Evolutionary conservation across 1,139 yeast genomes (phyloP), one percentile per base, ranked within the genome.

Genomic region (Pichia sp.): DNA sequence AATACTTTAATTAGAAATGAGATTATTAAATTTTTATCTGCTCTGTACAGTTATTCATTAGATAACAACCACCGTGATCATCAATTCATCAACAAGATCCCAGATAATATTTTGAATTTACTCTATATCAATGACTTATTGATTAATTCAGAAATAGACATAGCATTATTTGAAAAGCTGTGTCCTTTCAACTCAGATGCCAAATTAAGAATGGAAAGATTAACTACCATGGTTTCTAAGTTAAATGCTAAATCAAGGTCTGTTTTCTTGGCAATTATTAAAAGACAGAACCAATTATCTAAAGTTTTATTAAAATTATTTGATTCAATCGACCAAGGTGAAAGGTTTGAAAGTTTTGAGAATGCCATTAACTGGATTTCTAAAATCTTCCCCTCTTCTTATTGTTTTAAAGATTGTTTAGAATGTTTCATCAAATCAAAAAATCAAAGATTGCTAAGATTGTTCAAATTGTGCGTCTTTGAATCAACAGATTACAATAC

Each of bases 81-180:
- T 25, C 27, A 9, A 15, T 59, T 79, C 18, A 68, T 80, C 23
- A 67, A 69, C 4, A 74, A 76, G 56, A 79, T 88, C 24, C 96
- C 96, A 1, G 78, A 80, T 45, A 75, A 75, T 36, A 65, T 89
- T 0, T 67, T 89, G 47, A 79, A 82, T 20, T 72, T 88, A 46
- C 72, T 85, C 40, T 89, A 86, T 60, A 84, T 89, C 53, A 87
- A 88, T 62, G 90, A 86, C 58, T 73, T 69, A 48, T 71, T 72
- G 20, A 82, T 88, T 46, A 86, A 82, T 49, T 74, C 81, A n/a
- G 68, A 76, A 23, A 85, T 87, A 18, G 96, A 89, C 61, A 55
- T 68, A 3, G 69, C 76, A 1, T 59, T 88, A 8, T 76, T 82
- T 57, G 87, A 82, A 48, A 72, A 74, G 48, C 59, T 89, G 2